Evolutionary conservation across 495 filamentous ascomycete genomes (phyloP), one percentile per base, ranked within the genome.

Genomic region (Xylaria sp.): DNA sequence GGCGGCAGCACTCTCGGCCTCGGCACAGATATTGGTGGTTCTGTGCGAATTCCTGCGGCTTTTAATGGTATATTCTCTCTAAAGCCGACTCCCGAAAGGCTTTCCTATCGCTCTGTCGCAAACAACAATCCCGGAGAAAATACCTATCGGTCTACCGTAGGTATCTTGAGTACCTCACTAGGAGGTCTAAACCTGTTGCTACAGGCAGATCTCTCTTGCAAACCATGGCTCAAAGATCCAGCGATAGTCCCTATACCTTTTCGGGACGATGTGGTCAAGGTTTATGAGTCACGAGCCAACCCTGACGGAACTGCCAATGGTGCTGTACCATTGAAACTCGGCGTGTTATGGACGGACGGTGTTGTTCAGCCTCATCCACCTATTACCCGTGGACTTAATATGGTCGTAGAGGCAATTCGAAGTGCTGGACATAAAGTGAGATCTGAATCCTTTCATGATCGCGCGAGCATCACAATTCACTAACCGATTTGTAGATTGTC

Each of bases 21-120:
- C 0, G 87, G 88, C 0, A 93, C 91, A 17, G 92, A 94, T 80
- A 90, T 94, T 62, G 92, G 91, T 0, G 92, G 92, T 9, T 89
- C 86, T 8, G 85, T 91, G 31, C 80, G 89, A 5, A 83, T 91
- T 29, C 90, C 90, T 0, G 86, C 88, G 0, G 86, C 88, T 75
- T 90, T 86, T 69, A 83, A 85, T 59, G 88, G 87, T 3, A 75
- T 90, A 6, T 90, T 87, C 58, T 84, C 85, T 0, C 83, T 91
- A 72, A 91, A 90, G 72, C 89, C 90, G 2, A 86, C 84, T 29
- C 75, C 78, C 1, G 86, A 86, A 14, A 83, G 91, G 11, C 76
- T 94, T 5, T 89, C 92, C 0, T 80, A 74, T 46, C 72, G 72
- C 24, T 58, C 75, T n/a, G 70, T 71, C 17, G 76, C 79, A 15